Conservation (phyloP, 192 early-diverging fungal genomes). For the Coemansia sp. region DNA sequence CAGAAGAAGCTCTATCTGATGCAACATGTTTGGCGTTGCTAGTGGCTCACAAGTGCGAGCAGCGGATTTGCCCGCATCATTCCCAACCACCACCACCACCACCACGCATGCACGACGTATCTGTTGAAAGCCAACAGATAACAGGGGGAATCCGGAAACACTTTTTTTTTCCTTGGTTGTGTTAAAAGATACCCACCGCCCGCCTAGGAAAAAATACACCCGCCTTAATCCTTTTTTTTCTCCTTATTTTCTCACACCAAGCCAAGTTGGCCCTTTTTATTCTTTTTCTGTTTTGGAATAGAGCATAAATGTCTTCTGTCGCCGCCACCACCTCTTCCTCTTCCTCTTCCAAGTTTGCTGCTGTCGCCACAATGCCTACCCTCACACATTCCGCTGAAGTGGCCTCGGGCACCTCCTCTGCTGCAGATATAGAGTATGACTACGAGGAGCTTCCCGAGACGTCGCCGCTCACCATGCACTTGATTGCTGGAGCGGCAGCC, state of each 20-base stretch:
- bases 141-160: not conserved
- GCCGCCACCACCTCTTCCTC: not conserved
- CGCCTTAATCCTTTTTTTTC: not conserved
- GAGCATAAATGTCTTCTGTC: conserved; percentile 4
- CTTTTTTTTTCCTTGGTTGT: not conserved
- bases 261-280: not conserved
- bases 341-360: not conserved
- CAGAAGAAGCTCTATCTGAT: too few relatives aligned
- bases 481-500: conserved; percentile 91
- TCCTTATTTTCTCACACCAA: not conserved
- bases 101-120: too few relatives aligned
- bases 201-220: not conserved
- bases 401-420: not conserved
- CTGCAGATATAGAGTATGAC: conserved; percentile 60
- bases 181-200: not conserved
- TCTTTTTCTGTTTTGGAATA: not conserved
- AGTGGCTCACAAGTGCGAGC: too few relatives aligned
- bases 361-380: not conserved
- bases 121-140: not conserved
- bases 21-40: too few relatives aligned
- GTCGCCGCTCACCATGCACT: conserved; percentile 75
- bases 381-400: conserved; percentile 2
- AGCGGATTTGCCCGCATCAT: too few relatives aligned
- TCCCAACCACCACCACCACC: too few relatives aligned
- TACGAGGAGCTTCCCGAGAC: conserved; percentile 90